Conservation (phyloP, 2,329 filamentous ascomycete species). For the Hypoxylon sp. region DNA sequence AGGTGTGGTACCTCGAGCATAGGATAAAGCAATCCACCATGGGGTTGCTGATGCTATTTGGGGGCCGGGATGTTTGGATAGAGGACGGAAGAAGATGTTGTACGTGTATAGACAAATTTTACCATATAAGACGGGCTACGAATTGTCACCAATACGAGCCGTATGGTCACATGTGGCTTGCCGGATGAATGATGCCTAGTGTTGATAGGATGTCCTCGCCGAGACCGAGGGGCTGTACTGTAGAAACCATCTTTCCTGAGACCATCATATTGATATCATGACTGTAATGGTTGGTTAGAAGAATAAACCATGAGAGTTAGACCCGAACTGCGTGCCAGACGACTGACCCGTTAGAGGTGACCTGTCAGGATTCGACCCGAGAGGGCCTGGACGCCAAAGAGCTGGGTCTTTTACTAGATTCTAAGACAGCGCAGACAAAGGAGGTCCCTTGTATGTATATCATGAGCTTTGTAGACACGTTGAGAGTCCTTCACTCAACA, state of each 20-base stretch:
- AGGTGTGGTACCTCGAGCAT: conserved; percentile 5
- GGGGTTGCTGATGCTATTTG: conserved; percentile 9
- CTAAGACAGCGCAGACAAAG: too few relatives aligned
- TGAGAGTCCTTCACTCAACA: too few relatives aligned
- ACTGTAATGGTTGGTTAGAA: too few relatives aligned
- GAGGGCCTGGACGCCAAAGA: too few relatives aligned
- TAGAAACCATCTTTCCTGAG: background rate
- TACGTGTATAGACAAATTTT: conserved; percentile 1
- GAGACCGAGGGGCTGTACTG: background rate
- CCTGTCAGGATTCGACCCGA: too few relatives aligned
- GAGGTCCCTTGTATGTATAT: too few relatives aligned
- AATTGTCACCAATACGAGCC: background rate
- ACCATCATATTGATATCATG: background rate
- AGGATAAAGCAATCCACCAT: conserved; percentile 9
- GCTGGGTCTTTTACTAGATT: too few relatives aligned
- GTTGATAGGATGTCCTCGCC: background rate
- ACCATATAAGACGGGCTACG: conserved; percentile 10
- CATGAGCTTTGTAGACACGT: too few relatives aligned
- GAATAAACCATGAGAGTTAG: too few relatives aligned
- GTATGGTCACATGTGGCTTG: background rate
- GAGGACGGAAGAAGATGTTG: conserved; percentile 21
- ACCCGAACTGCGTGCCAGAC: too few relatives aligned
- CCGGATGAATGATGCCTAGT: conserved; percentile 2
- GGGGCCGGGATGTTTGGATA: conserved; percentile 19
- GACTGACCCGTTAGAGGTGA: too few relatives aligned